Base-by-base conservation (phyloP, 345 rosid species). In the Gossypium mustelinum region DNA sequence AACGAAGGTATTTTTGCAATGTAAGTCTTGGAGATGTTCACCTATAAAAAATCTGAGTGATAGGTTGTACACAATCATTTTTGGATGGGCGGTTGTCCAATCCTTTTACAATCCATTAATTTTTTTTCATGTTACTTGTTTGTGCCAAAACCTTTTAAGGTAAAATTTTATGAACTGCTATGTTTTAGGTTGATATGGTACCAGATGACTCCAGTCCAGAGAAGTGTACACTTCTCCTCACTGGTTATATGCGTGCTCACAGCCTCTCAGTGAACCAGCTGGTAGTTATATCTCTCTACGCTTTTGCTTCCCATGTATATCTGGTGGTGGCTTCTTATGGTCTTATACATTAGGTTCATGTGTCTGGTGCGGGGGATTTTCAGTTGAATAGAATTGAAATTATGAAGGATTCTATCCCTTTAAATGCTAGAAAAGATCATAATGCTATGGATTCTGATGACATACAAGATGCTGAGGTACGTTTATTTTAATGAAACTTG, bases 291-390 rank as follows among this genome's bases (percentile, higher is more conserved):
- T 77, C 27, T 61, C 57, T 22, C 69, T 69, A 52, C 10, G 24
- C 63, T 72, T 70, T 50, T 80, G 57, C 61, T 52, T 73, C 55
- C 25, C 68, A 61, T 60, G 69, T 59, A 78, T 48, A 67, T 75
- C 70, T 34, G 75, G 58, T 69, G 29, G 68, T 43, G 27, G 45
- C 75, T 65, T 73, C 75, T 75, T 58, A 39, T 60, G 39, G 75
- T 80, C 29, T 52, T 64, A 29, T 57, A 10, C 13, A 29, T 61
- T 83, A 94, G 98, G 92, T 94, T 74, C 98, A 94, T 63, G 85
- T 94, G 70, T 85, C 98, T 78, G 95, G 97, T 71, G 88, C 85
- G 18, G 98, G 98, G 52, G 97, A 94, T 82, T 94, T 91, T 75
- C 98, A 91, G 77, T 79, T 92, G 80, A 74, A 84, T 70, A 92